Evolutionary conservation across 192 early-diverging fungal genomes (phyloP).

Genomic region (Mortierella hygrophila): DNA sequence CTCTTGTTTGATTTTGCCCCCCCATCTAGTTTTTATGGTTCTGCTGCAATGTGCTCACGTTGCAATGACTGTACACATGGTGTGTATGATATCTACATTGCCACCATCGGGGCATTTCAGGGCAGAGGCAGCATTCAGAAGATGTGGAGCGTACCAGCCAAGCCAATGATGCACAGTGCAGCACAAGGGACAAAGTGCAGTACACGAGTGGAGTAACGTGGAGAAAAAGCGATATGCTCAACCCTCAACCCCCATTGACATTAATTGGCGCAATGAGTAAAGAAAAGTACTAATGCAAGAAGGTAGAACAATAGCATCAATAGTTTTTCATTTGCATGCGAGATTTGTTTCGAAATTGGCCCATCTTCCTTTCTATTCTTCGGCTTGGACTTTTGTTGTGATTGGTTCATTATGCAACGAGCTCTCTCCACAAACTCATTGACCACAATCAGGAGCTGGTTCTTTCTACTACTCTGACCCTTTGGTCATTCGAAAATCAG

Average conservation of each 20-base stretch:
- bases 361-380: not conserved
- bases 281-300: too few relatives aligned
- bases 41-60: not conserved
- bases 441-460: slow-evolving; percentile 1
- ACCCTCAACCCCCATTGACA: too few relatives aligned
- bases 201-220: not conserved
- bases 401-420: not conserved
- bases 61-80: not conserved
- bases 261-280: too few relatives aligned
- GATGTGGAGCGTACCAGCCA: not conserved
- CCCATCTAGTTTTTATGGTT: not conserved
- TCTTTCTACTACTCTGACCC: not conserved
- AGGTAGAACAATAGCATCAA: too few relatives aligned
- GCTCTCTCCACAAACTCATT: slow-evolving; percentile 11
- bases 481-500: not conserved
- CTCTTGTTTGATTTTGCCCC: not conserved
- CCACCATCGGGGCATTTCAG: not conserved
- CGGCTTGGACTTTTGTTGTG: not conserved
- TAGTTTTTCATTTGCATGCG: too few relatives aligned
- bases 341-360: too few relatives aligned
- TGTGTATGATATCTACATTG: not conserved
- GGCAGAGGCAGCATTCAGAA: not conserved
- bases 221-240: too few relatives aligned
- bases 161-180: not conserved
- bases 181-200: not conserved